These are phyloP conservation scores for Penicillium desertorum DNA, from an alignment of 495 filamentous ascomycete genomes.

Conservation along the genomic window DNA sequence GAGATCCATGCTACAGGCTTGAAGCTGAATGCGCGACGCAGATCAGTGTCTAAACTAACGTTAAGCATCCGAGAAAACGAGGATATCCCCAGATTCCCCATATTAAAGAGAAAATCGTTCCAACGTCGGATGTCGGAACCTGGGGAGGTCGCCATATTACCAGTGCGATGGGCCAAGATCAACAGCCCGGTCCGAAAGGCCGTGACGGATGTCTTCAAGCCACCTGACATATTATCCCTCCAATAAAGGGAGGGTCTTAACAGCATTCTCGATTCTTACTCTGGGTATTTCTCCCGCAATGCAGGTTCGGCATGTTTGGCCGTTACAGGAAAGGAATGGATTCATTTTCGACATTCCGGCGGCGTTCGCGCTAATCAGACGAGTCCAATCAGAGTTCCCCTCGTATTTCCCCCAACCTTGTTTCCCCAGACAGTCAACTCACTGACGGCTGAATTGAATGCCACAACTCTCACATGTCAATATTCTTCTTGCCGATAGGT, in stretches of 20 bases:
- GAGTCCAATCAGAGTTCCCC: conserved; percentile 15
- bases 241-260: not conserved
- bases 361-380: conserved; percentile 3
- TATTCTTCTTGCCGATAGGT: conserved; percentile 22
- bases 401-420: not conserved
- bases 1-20: no score
- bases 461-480: not conserved
- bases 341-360: conserved; percentile 5
- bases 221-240: not conserved
- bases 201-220: not conserved
- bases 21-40: no score
- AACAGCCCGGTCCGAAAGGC: not conserved
- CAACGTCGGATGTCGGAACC: not conserved
- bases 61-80: no score
- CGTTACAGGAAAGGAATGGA: conserved; percentile 7
- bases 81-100: not conserved
- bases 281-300: not conserved
- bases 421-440: conserved; percentile 14
- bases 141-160: not conserved
- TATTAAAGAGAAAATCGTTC: not conserved
- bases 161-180: not conserved
- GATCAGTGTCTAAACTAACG: no score
- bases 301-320: not conserved
- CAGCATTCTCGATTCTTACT: not conserved
- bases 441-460: not conserved